A percentile compares a stretch with the other conserved stretches of the same genome.
phyloP scores from a whole-genome alignment of 1,139 yeast genomes.

The Saccharomycopsis crataegensis region DNA sequence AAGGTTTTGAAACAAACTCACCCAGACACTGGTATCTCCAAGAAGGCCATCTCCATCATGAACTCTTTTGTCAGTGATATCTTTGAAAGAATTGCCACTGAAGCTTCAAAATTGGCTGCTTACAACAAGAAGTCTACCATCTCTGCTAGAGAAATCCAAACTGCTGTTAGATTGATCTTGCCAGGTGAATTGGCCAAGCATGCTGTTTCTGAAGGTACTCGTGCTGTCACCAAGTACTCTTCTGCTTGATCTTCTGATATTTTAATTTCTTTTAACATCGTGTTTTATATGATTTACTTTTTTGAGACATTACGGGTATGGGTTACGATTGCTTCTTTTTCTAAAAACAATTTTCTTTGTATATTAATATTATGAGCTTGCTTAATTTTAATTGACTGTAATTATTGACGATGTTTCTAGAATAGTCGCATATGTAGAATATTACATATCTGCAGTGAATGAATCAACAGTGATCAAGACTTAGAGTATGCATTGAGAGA shows the following conservation, averaged over 20 bases:
- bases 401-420: too few species aligned
- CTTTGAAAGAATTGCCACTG: constrained; percentile 92
- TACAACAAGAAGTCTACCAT: constrained; percentile 99
- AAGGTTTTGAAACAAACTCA: constrained; percentile 98
- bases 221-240: constrained; percentile 99
- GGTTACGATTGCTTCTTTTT: too few species aligned
- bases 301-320: too few species aligned
- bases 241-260: constrained; percentile 31
- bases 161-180: constrained; percentile 97
- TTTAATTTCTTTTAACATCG: background rate
- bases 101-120: constrained; percentile 99
- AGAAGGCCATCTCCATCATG: constrained; percentile 98
- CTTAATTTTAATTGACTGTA: too few species aligned
- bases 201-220: constrained; percentile 98
- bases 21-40: constrained; percentile 99
- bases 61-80: constrained; percentile 97
- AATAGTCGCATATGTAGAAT: too few species aligned
- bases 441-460: too few species aligned
- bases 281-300: too few species aligned
- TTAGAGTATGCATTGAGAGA: too few species aligned
- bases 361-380: too few species aligned
- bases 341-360: too few species aligned
- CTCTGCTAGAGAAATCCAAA: constrained; percentile 98
- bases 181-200: constrained; percentile 99
- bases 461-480: too few species aligned